phyloP scores from a whole-genome alignment of 208 protist species.

The Angomonas ambiguus region DNA sequence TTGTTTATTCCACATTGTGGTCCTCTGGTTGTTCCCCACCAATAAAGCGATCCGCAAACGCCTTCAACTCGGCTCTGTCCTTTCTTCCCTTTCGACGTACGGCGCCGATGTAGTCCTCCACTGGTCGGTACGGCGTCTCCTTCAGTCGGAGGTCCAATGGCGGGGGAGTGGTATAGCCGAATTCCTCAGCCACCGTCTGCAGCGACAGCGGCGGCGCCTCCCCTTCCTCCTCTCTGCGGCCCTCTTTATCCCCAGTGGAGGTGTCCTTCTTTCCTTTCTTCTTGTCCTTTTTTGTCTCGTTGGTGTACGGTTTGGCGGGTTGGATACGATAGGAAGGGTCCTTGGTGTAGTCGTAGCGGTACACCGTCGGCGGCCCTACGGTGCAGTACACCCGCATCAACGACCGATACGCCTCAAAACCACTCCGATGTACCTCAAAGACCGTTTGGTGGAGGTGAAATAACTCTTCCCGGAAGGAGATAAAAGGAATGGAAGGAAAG shows the following conservation, averaged over 20 bases:
- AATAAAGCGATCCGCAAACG: conserved; percentile 37
- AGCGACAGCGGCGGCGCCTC: conserved; percentile 25
- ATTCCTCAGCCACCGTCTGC: conserved; percentile 55
- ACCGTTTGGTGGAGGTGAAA: conserved; percentile 55
- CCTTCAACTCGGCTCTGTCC: conserved; percentile 31
- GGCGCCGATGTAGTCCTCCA: conserved; percentile 66
- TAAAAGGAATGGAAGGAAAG: conserved; percentile 21
- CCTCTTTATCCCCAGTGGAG: no score
- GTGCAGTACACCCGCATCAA: conserved; percentile 69
- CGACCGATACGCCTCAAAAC: conserved; percentile 56
- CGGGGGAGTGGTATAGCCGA: conserved; percentile 61
- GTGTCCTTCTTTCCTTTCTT: background rate
- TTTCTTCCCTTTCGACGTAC: conserved; percentile 26
- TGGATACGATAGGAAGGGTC: background rate
- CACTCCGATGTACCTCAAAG: conserved; percentile 51
- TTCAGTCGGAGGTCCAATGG: conserved; percentile 70
- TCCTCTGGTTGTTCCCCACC: conserved; percentile 38
- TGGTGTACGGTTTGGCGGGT: background rate
- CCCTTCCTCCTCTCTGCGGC: no score
- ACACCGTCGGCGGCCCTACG: conserved; percentile 47
- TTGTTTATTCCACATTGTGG: conserved; percentile 18
- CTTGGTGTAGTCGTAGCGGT: conserved; percentile 12
- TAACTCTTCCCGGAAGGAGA: conserved; percentile 50
- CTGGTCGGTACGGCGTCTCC: conserved; percentile 65
- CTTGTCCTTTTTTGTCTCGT: background rate